Percentiles rank a stretch among this genome's conserved stretches.
Conservation (phyloP, 176 grass and related monocot species). For the Saccharum officinarum region DNA sequence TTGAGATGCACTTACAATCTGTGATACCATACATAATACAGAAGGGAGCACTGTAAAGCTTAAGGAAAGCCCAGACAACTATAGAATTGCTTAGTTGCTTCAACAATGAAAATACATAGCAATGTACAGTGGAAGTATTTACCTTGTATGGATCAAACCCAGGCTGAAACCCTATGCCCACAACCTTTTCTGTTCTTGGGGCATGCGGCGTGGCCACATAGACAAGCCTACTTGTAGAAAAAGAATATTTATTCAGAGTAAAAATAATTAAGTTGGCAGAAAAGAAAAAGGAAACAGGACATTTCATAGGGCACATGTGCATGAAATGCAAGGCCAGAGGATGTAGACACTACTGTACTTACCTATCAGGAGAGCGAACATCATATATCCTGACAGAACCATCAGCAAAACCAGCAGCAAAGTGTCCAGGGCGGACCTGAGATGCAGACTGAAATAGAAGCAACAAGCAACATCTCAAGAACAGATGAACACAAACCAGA, state of each 20-base stretch:
- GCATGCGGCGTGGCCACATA: constrained; percentile 72
- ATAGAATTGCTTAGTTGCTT: not conserved
- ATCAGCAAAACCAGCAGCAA: constrained; percentile 86
- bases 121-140: constrained; percentile 28
- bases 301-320: not conserved
- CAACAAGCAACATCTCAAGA: constrained; percentile 14
- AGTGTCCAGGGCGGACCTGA: constrained; percentile 58
- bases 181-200: constrained; percentile 73
- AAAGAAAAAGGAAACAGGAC: constrained; percentile 5
- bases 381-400: constrained; percentile 95
- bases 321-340: constrained; percentile 7
- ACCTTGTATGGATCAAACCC: constrained; percentile 84
- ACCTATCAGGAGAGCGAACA: constrained; percentile 72
- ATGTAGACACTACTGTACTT: constrained; percentile 35
- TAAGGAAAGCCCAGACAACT: not conserved
- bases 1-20: constrained; percentile 85
- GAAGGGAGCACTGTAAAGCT: constrained; percentile 28
- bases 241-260: not conserved
- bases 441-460: constrained; percentile 83
- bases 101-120: constrained; percentile 13
- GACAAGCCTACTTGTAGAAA: constrained; percentile 46
- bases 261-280: not conserved
- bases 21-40: constrained; percentile 27
- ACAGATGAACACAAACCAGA: constrained; percentile 31
- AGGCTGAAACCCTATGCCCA: constrained; percentile 98